Percentiles rank a stretch among this genome's conserved stretches.
Evolutionary conservation across 331 rosid genomes (phyloP).

Genomic region (Quercus tomentella): DNA sequence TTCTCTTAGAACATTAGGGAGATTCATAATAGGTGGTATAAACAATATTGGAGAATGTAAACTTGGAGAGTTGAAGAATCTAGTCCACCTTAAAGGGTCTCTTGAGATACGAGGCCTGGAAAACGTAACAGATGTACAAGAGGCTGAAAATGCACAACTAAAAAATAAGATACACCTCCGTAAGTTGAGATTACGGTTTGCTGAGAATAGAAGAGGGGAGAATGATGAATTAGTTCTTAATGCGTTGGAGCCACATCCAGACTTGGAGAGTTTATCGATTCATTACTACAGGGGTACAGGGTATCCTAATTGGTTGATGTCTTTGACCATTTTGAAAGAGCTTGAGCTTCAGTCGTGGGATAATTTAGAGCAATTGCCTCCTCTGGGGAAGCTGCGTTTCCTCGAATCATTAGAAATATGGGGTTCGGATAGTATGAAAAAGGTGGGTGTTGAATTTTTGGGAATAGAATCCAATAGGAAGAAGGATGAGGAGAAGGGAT

Average conservation of each 20-base stretch:
- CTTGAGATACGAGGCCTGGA: background rate
- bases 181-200: background rate
- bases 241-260: background rate
- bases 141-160: background rate
- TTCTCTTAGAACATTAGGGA: background rate
- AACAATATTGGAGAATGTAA: background rate
- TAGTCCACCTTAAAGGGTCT: background rate
- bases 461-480: background rate
- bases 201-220: background rate
- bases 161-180: background rate
- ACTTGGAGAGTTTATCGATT: background rate
- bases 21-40: background rate
- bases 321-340: background rate
- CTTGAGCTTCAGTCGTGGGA: rapidly evolving
- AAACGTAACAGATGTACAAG: background rate
- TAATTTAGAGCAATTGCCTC: background rate
- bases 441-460: background rate
- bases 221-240: background rate
- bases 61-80: background rate
- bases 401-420: background rate
- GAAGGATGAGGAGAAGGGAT: too few relatives aligned
- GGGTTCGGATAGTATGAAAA: background rate
- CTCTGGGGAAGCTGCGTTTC: background rate
- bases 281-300: rapidly evolving
- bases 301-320: background rate